A percentile compares a stretch with the other conserved stretches of the same genome.
These are phyloP conservation scores for Peniophora sp. DNA, from an alignment of 1,284 basidiomycete species.

Conservation along the genomic window DNA sequence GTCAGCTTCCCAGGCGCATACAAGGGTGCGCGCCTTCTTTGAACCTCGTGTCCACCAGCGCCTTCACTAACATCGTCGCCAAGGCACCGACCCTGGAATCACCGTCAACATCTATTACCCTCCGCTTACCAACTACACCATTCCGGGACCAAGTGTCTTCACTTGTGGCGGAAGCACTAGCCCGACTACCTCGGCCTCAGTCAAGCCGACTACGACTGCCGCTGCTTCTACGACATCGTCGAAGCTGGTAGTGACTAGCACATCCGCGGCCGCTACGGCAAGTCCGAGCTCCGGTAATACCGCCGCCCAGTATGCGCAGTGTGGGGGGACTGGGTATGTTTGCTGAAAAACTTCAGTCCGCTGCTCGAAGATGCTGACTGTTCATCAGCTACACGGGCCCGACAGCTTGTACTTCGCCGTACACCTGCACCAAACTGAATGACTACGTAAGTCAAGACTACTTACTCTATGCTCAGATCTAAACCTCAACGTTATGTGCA, in stretches of 20 bases:
- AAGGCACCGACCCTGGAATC: background rate
- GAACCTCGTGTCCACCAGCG: background rate
- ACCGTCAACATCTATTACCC: conserved; percentile 2
- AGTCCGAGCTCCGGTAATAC: background rate
- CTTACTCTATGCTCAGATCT: background rate
- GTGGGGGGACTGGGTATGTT: background rate
- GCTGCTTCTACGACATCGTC: no score
- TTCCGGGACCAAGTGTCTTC: conserved; percentile 12
- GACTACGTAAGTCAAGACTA: conserved; percentile 22
- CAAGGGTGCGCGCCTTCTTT: conserved; percentile 1
- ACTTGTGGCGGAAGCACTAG: background rate
- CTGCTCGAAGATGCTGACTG: background rate
- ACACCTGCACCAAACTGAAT: conserved; percentile 20
- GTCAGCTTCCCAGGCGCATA: conserved; percentile 25
- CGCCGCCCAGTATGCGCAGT: background rate
- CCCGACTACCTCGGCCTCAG: background rate
- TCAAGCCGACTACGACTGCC: background rate
- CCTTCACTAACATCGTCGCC: no score
- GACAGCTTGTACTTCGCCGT: conserved; percentile 24
- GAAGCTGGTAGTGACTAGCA: no score
- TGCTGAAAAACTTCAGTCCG: background rate
- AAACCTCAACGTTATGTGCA: background rate
- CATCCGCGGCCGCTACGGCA: background rate
- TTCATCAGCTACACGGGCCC: conserved; percentile 22
- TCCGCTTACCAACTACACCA: conserved; percentile 12